Evolutionary conservation across 2,329 filamentous ascomycete species (phyloP).

Genomic region (Falciphora oryzae): DNA sequence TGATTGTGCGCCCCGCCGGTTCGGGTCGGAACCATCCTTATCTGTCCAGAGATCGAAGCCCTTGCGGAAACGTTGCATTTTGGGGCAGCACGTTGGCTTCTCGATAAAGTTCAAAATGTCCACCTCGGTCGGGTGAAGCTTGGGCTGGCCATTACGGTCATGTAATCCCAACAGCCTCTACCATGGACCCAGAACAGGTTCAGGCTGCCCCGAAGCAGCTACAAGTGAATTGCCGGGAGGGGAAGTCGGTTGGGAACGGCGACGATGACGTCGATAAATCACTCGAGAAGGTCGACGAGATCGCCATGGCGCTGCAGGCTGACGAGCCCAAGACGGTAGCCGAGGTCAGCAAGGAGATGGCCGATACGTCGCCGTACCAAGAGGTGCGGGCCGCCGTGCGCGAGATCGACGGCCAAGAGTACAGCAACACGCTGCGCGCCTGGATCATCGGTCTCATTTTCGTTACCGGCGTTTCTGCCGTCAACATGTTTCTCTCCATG

Average conservation of each 20-base stretch:
- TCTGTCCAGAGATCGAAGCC: neutral
- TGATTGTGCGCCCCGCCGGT: too few species aligned
- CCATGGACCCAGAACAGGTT: neutral
- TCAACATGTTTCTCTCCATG: constrained; percentile 59
- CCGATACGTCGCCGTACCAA: constrained; percentile 58
- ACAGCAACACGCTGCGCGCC: constrained; percentile 60
- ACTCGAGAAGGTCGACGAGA: neutral
- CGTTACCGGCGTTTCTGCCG: constrained; percentile 50
- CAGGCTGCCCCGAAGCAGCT: neutral
- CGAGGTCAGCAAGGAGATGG: constrained; percentile 29
- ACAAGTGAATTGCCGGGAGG: neutral
- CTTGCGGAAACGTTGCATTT: neutral
- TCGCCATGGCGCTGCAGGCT: too few species aligned
- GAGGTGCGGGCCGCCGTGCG: constrained; percentile 60
- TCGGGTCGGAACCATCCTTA: neutral
- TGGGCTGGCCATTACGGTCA: neutral
- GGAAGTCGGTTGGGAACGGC: neutral
- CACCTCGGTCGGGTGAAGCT: neutral
- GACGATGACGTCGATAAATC: neutral
- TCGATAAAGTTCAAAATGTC: neutral
- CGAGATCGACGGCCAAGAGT: constrained; percentile 59
- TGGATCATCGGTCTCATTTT: constrained; percentile 57
- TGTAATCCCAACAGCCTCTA: neutral
- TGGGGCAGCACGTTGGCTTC: neutral
- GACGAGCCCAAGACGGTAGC: constrained; percentile 18